A percentile compares a stretch with the other conserved stretches of the same genome.
Conservation (phyloP, 1,284 basidiomycete genomes). For the Moesziomyces antarcticus region DNA sequence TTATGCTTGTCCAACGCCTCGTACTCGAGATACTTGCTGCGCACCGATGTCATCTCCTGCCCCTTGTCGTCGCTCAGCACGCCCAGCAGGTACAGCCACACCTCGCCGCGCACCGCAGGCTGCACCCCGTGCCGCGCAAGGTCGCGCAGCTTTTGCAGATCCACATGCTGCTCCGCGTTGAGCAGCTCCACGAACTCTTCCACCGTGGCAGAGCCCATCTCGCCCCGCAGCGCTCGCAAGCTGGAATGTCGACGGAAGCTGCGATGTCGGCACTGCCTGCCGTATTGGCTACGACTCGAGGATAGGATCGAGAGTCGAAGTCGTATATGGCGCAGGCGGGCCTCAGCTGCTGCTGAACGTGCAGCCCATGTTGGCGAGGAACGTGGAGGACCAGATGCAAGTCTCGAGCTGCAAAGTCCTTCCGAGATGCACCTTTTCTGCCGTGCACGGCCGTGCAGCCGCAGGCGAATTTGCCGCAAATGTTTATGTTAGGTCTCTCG, state of each 20-base stretch:
- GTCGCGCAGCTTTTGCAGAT: slow-evolving; percentile 61
- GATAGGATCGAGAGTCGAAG: too few species aligned
- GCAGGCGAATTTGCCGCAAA: too few species aligned
- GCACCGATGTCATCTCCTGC: slow-evolving; percentile 66
- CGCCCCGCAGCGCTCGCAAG: background rate
- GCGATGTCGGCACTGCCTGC: too few species aligned
- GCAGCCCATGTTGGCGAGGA: too few species aligned
- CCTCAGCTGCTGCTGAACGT: too few species aligned
- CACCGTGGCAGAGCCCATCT: slow-evolving; percentile 56
- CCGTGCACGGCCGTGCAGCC: too few species aligned
- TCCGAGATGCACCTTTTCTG: too few species aligned
- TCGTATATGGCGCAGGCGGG: too few species aligned
- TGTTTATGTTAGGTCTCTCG: too few species aligned
- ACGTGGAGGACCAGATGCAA: too few species aligned
- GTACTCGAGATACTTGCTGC: slow-evolving; percentile 64
- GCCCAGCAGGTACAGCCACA: slow-evolving; percentile 66
- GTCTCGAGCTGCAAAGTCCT: too few species aligned
- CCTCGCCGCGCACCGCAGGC: slow-evolving; percentile 63
- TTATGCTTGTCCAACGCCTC: slow-evolving; percentile 63
- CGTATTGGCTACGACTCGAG: too few species aligned
- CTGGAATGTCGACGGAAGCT: background rate
- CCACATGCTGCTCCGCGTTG: slow-evolving; percentile 64
- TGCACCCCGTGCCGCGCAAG: slow-evolving; percentile 64
- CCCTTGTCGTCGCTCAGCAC: slow-evolving; percentile 65
- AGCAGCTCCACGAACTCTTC: slow-evolving; percentile 64